phyloP scores from a whole-genome alignment of 2,329 filamentous ascomycete species.

The Bipolaris bicolor region DNA sequence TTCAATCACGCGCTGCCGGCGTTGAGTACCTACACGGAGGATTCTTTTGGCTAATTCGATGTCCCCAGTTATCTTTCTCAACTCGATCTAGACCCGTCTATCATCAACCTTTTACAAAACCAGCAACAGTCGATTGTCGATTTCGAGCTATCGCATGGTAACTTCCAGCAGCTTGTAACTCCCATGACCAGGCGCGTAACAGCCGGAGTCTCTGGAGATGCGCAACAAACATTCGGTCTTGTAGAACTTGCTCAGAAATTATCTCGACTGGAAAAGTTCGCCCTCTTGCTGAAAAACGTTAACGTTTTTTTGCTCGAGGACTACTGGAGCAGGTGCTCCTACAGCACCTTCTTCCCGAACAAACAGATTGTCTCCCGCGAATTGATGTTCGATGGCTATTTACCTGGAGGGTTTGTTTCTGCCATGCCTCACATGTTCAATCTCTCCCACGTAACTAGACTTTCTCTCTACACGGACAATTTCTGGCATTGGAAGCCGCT shows the following conservation, averaged over 20 bases:
- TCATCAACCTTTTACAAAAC: neutral
- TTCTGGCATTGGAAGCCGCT: neutral
- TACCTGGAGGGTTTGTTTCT: conserved; percentile 1
- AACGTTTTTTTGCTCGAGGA: too few species aligned
- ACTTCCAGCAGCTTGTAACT: neutral
- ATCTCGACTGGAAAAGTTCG: conserved; percentile 8
- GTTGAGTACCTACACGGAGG: neutral
- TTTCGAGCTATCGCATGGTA: neutral
- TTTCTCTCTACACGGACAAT: neutral
- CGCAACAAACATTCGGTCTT: neutral
- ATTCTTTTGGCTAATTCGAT: neutral
- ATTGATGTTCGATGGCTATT: conserved; percentile 1
- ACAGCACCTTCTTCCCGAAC: neutral
- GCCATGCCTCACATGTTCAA: conserved; percentile 3
- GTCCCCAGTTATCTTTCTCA: neutral
- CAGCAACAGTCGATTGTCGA: neutral
- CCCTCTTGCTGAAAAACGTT: too few species aligned
- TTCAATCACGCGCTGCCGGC: neutral
- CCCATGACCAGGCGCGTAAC: neutral
- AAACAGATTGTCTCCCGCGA: neutral
- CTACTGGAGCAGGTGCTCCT: too few species aligned
- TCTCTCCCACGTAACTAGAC: conserved; percentile 6
- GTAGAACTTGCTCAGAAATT: neutral
- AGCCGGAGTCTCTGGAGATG: neutral
- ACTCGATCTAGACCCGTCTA: neutral